These are phyloP conservation scores for Nicotiana undulata DNA, from an alignment of 257 asterid genomes.

Conservation along the genomic window DNA sequence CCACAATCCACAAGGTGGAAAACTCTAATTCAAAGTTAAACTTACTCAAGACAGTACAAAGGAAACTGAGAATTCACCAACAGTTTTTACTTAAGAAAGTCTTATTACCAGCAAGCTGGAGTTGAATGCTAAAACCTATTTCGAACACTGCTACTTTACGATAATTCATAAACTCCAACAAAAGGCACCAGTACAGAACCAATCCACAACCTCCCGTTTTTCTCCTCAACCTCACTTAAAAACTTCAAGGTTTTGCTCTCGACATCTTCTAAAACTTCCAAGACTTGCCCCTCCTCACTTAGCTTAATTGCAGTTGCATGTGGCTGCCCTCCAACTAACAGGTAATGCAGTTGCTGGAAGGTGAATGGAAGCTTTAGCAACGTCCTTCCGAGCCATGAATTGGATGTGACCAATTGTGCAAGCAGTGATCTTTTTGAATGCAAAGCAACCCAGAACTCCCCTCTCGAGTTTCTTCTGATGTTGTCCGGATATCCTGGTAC, in stretches of 20 bases:
- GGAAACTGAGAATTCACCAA: background rate
- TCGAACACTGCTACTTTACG: background rate
- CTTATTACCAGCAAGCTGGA: background rate
- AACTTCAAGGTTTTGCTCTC: slow-evolving; percentile 49
- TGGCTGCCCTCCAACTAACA: slow-evolving; percentile 53
- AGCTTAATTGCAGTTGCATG: slow-evolving; percentile 59
- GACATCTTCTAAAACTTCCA: slow-evolving; percentile 54
- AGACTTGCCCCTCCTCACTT: slow-evolving; percentile 38
- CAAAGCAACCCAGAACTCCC: slow-evolving; percentile 70
- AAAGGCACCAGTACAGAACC: slow-evolving; percentile 60
- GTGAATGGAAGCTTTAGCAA: slow-evolving; percentile 40
- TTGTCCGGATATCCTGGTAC: slow-evolving; percentile 69
- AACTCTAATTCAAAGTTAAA: background rate
- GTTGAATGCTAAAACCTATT: background rate
- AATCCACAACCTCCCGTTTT: slow-evolving; percentile 57
- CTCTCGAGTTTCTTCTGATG: slow-evolving; percentile 47
- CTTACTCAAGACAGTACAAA: background rate
- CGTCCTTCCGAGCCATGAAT: slow-evolving; percentile 35
- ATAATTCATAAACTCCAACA: slow-evolving; percentile 36
- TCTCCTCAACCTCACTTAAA: slow-evolving; percentile 70
- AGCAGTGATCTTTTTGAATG: slow-evolving; percentile 37
- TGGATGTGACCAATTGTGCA: slow-evolving; percentile 22
- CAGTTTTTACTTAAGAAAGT: background rate
- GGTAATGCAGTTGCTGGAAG: slow-evolving; percentile 48
- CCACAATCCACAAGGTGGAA: background rate